Base-by-base conservation (phyloP, 371 early-diverging fungal genomes). In the Circinella minor region DNA sequence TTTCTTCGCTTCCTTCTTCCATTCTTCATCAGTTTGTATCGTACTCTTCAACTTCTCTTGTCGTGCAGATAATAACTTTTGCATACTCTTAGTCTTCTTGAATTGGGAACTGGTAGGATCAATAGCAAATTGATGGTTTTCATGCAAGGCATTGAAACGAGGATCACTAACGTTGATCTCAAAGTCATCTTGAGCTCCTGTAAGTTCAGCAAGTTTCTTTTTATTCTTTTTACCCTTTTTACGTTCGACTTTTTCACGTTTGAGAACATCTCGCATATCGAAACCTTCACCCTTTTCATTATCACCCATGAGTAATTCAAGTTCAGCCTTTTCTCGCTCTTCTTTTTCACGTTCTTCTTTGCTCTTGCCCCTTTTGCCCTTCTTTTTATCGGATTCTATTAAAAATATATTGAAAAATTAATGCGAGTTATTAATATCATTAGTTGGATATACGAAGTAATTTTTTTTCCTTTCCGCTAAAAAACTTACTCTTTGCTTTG, bases 91-190 rank as follows among this genome's bases (percentile, higher is more conserved):
- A 39, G 97, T 98, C 87, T 95, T 95, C 82, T 96, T 96, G 86
- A 94, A 98, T 68, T 92, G 89, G 65, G 98, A 95, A 76, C 93
- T 95, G 65, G 95, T 96, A 17, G 98, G 97, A 73, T 98, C 99
- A 61, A 98, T 93, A 20, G 97, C 96, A 79, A 95, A 98, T 71
- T 94, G 91, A 75, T 93, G 92, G 8, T 91, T 91, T 27, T 93
- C 92, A 65, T 89, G 86, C 74, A 97, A 66, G 1, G 94, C 91
- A 20, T 84, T 75, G 77, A 98, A 98, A 73, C 99, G 92, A 68
- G 93, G 89, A 82, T 98, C 99, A 20, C 72, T 74, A 4, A 91
- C 88, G 69, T 98, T 84, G 49, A 98, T 88, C 70, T 93, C 88
- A 73, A 98, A 97, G 68, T 92, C 91, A 57, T 96, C 91, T 66